Conservation (phyloP, 73 alveolate genomes). For the Paramecium sexaurelia region DNA sequence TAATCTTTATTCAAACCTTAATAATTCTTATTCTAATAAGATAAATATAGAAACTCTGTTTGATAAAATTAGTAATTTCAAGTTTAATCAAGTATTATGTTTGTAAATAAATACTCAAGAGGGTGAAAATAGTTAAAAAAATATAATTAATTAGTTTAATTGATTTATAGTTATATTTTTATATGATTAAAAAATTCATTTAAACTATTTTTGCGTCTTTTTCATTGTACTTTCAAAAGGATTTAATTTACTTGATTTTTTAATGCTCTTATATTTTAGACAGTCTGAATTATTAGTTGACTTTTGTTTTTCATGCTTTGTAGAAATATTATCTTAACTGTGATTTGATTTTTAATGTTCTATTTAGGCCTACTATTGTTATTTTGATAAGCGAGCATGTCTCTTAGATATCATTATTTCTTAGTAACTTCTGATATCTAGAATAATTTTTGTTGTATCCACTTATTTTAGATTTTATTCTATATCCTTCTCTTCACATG, state of each 20-base stretch:
- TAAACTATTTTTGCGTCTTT: background rate
- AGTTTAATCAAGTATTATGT: too few relatives aligned
- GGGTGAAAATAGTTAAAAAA: too few relatives aligned
- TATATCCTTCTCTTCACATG: background rate
- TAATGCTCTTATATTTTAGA: background rate
- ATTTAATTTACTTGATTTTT: background rate
- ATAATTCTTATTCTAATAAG: too few relatives aligned
- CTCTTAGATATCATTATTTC: background rate
- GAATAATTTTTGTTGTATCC: background rate
- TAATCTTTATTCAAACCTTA: too few relatives aligned
- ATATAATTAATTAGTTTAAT: too few relatives aligned
- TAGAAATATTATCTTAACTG: background rate
- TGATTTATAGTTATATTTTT: too few relatives aligned
- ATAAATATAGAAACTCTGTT: too few relatives aligned
- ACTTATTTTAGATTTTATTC: background rate
- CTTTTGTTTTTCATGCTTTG: background rate
- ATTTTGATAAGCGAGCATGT: background rate
- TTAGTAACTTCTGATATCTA: background rate
- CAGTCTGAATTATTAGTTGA: background rate
- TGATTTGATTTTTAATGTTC: background rate
- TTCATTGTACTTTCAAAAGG: background rate
- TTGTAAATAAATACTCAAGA: too few relatives aligned
- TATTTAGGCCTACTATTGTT: background rate
- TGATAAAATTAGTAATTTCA: too few relatives aligned
- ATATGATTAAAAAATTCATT: background rate